phyloP scores from a whole-genome alignment of 371 early-diverging fungal species.

The Mucor plumbeus region DNA sequence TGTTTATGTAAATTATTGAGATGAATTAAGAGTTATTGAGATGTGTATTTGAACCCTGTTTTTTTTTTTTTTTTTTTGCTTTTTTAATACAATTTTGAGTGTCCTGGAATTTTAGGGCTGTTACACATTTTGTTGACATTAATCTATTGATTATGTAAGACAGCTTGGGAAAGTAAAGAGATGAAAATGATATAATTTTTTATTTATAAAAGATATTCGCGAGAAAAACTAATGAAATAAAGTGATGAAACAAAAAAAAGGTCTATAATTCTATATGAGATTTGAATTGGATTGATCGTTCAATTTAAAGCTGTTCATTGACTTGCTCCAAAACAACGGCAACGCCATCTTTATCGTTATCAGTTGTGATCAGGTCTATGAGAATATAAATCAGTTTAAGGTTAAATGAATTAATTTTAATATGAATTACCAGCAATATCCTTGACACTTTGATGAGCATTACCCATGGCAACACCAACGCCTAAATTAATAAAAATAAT shows the following conservation, averaged over 20 bases:
- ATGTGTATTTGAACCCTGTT: not conserved
- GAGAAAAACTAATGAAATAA: not conserved
- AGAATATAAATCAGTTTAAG: not conserved
- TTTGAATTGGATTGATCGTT: not conserved
- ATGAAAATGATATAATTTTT: slow-evolving; percentile 3
- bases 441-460: slow-evolving; percentile 44
- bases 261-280: not conserved
- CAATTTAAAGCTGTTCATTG: slow-evolving; percentile 16
- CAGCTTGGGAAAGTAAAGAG: not conserved
- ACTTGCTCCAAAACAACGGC: slow-evolving; percentile 44
- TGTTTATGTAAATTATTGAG: too few species aligned
- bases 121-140: too few species aligned
- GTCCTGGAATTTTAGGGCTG: too few species aligned
- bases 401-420: not conserved
- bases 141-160: not conserved
- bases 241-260: not conserved
- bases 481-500: slow-evolving; percentile 15
- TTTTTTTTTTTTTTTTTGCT: not conserved
- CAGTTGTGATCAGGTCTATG: slow-evolving; percentile 34
- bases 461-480: slow-evolving; percentile 48
- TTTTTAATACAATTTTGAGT: not conserved
- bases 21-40: too few species aligned
- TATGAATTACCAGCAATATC: slow-evolving; percentile 38
- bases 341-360: slow-evolving; percentile 43
- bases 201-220: not conserved